Evolutionary conservation across 768 basidiomycete genomes (phyloP).

Genomic region (Leccinum fibrillosum): DNA sequence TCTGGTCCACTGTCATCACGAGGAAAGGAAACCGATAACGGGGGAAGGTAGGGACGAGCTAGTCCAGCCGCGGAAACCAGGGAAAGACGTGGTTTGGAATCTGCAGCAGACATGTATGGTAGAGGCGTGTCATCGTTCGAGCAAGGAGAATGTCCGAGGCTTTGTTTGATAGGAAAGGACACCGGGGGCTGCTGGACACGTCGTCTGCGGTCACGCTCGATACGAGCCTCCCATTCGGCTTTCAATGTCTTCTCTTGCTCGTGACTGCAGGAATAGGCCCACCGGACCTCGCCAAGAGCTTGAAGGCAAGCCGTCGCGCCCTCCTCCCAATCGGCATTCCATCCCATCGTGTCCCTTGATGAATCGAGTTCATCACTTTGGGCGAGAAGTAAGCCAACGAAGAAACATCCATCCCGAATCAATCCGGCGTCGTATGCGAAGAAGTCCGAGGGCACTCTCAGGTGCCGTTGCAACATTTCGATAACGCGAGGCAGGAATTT

Average conservation of each 20-base stretch:
- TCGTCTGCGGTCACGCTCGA: conserved; percentile 30
- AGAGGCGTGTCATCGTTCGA: conserved; percentile 20
- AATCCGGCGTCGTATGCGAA: conserved; percentile 86
- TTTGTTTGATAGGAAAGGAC: conserved; percentile 24
- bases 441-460: conserved; percentile 44
- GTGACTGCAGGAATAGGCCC: conserved; percentile 74
- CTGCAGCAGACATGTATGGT: conserved; percentile 6
- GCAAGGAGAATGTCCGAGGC: conserved; percentile 28
- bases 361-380: conserved; percentile 41
- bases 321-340: conserved; percentile 31
- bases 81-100: conserved; percentile 24
- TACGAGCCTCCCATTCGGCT: conserved; percentile 41
- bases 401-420: conserved; percentile 88
- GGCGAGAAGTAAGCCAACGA: conserved; percentile 75
- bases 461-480: conserved; percentile 49
- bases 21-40: conserved; percentile 38
- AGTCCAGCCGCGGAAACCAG: conserved; percentile 33
- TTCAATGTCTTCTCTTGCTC: conserved; percentile 65
- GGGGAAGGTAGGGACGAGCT: conserved; percentile 48
- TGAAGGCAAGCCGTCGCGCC: conserved; percentile 53
- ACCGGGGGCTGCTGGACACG: conserved; percentile 20
- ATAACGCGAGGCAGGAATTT: conserved; percentile 49
- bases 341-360: conserved; percentile 18
- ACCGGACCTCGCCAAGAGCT: conserved; percentile 79
- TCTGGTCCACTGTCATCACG: conserved; percentile 52